These are phyloP conservation scores for Suillus bovinus DNA, from an alignment of 768 basidiomycete genomes.

Conservation along the genomic window DNA sequence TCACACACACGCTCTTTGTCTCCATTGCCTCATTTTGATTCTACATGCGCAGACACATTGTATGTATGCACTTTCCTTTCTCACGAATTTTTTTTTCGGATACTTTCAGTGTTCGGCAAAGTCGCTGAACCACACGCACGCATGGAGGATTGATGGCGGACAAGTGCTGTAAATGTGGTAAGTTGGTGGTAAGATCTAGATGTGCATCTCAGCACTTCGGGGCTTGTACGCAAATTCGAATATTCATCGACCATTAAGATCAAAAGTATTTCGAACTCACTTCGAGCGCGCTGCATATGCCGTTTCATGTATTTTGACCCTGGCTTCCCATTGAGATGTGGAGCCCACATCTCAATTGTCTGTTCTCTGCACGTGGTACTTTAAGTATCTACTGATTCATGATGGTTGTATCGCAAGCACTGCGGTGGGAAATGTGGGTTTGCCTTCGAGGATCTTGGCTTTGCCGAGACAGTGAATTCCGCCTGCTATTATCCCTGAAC, in stretches of 20 bases:
- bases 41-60: neutral
- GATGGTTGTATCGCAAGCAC: neutral
- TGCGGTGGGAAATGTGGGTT: neutral
- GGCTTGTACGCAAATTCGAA: neutral
- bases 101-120: neutral
- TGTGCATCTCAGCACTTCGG: neutral
- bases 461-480: constrained; percentile 24
- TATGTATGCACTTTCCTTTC: neutral
- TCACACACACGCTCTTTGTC: no score
- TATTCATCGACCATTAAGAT: neutral
- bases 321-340: neutral
- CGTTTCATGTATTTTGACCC: neutral
- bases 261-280: neutral
- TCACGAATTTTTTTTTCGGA: neutral
- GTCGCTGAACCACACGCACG: neutral
- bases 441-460: constrained; percentile 28
- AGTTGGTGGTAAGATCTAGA: neutral
- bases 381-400: neutral
- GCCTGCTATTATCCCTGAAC: constrained; percentile 26
- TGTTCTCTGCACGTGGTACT: neutral
- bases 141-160: no score
- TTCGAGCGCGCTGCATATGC: neutral
- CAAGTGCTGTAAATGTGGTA: neutral
- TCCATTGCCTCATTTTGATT: neutral
- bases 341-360: neutral